A percentile compares a stretch with the other conserved stretches of the same genome.
Evolutionary conservation across 2,329 filamentous ascomycete species (phyloP).

Genomic region (Ramularia collo-cygni): DNA sequence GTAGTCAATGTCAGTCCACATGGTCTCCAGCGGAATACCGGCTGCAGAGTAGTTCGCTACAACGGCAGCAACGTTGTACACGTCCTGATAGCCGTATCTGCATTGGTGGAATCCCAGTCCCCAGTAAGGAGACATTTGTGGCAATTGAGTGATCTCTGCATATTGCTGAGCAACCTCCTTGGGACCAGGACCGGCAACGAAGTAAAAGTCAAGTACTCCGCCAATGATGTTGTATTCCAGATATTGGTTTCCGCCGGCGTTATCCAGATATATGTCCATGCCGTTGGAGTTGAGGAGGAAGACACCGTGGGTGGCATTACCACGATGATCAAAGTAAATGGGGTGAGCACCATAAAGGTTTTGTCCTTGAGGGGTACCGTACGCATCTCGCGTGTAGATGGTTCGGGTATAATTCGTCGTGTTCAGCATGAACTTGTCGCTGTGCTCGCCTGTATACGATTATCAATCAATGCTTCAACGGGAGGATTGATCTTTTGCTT

Average conservation of each 20-base stretch:
- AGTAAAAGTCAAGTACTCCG: conserved; percentile 61
- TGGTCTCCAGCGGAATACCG: conserved; percentile 60
- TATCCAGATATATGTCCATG: conserved; percentile 70
- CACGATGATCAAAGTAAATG: conserved; percentile 64
- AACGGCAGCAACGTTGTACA: conserved; percentile 58
- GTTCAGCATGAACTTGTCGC: conserved; percentile 50
- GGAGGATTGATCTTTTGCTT: too few species aligned
- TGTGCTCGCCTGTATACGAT: conserved; percentile 52
- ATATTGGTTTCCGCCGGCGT: conserved; percentile 53
- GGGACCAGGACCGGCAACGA: conserved; percentile 42
- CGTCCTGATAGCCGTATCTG: conserved; percentile 43
- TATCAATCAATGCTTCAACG: too few species aligned
- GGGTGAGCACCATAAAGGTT: conserved; percentile 70
- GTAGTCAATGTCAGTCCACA: conserved; percentile 55
- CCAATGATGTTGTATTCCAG: conserved; percentile 74
- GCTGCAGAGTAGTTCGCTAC: conserved; percentile 59
- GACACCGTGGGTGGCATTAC: conserved; percentile 53
- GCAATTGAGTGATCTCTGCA: conserved; percentile 40
- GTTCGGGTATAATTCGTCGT: conserved; percentile 64
- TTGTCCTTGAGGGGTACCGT: conserved; percentile 49
- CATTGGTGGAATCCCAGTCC: conserved; percentile 47
- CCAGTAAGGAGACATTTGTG: conserved; percentile 47
- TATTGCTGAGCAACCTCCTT: conserved; percentile 44
- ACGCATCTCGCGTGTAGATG: conserved; percentile 62
- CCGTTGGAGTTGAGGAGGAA: conserved; percentile 64